A percentile compares a stretch with the other conserved stretches of the same genome.
phyloP scores from a whole-genome alignment of 2,329 filamentous ascomycete genomes.

The Neofusicoccum kwambonambiense region DNA sequence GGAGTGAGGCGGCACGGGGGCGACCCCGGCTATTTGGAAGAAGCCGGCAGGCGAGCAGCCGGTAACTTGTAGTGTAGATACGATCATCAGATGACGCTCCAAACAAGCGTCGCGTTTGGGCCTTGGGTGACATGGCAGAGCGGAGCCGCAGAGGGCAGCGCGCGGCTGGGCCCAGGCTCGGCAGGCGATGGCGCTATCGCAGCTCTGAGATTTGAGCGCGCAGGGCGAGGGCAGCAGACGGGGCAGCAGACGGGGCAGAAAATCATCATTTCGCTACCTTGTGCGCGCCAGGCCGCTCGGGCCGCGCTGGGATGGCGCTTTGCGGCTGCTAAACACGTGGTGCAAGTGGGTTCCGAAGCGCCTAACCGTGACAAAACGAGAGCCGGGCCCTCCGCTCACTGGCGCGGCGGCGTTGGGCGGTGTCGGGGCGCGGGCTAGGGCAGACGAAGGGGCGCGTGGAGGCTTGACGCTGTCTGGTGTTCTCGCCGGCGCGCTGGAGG shows the following conservation, averaged over 20 bases:
- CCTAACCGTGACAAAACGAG: neutral
- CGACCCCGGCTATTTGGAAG: constrained; percentile 11
- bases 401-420: neutral
- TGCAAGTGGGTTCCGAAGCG: neutral
- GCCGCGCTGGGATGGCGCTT: constrained; percentile 4
- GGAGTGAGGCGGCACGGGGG: constrained; percentile 4
- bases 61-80: constrained; percentile 1
- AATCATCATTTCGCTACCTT: constrained; percentile 14
- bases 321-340: constrained; percentile 11
- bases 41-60: neutral
- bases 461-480: neutral
- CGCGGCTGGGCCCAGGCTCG: neutral
- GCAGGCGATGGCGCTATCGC: constrained; percentile 7
- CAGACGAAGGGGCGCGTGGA: neutral
- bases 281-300: constrained; percentile 9
- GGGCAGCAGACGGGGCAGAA: neutral
- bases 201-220: neutral
- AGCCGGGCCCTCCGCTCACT: neutral
- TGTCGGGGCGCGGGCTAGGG: neutral
- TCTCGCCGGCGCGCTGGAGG: neutral
- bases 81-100: constrained; percentile 15
- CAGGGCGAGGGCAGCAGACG: neutral
- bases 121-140: constrained; percentile 8
- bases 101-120: constrained; percentile 11
- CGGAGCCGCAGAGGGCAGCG: constrained; percentile 8